These are phyloP conservation scores for Fistulinella prunicolor DNA, from an alignment of 768 basidiomycete species.

Conservation along the genomic window DNA sequence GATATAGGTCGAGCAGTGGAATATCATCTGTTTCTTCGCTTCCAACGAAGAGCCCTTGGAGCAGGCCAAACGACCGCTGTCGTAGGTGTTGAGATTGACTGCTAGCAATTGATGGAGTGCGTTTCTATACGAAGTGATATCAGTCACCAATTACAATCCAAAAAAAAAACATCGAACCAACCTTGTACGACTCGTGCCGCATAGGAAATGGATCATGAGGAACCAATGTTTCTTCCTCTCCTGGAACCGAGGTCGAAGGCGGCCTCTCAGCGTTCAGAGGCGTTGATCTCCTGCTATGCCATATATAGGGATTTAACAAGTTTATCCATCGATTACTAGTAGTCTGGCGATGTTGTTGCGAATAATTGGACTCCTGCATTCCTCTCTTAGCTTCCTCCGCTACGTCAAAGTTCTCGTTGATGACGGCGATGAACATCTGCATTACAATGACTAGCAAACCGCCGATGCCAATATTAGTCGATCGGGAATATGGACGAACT, in stretches of 20 bases:
- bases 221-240: conserved; percentile 73
- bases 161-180: conserved; percentile 16
- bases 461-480: conserved; percentile 6
- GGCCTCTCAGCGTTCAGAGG: conserved; percentile 67
- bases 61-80: conserved; percentile 53
- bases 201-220: conserved; percentile 50
- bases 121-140: conserved; percentile 17
- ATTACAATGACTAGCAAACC: conserved; percentile 75
- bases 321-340: conserved; percentile 58
- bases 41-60: conserved; percentile 69
- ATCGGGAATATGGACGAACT: not conserved
- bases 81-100: conserved; percentile 50
- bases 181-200: conserved; percentile 29
- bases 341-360: conserved; percentile 55
- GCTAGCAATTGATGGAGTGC: conserved; percentile 13
- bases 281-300: conserved; percentile 70
- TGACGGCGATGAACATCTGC: conserved; percentile 96
- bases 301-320: conserved; percentile 83
- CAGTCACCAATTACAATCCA: conserved; percentile 4
- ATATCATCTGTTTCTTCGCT: conserved; percentile 49
- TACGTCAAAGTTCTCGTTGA: conserved; percentile 92
- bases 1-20: conserved; percentile 55
- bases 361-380: conserved; percentile 72
- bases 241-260: conserved; percentile 72
- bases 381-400: conserved; percentile 88